Base-by-base conservation (phyloP, 2,329 filamentous ascomycete species). In the Xylariaceae sp. region DNA sequence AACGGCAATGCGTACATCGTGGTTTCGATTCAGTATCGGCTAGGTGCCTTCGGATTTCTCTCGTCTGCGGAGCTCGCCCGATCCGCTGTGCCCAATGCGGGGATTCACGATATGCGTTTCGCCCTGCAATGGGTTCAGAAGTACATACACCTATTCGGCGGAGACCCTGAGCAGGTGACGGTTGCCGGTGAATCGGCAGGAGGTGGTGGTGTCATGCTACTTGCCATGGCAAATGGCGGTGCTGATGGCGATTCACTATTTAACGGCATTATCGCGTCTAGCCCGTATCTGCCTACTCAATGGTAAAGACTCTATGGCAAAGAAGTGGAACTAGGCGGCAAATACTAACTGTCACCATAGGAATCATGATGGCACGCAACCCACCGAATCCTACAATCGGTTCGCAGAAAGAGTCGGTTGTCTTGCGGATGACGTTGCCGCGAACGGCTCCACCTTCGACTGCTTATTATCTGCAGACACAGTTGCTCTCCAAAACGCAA, bases 111-210 rank as follows among this genome's bases (percentile, higher is more conserved):
- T 59, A 78, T 82, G 66, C 72, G 75, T 21, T 80, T 78, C 32
- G 79, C 78, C 0, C 68, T 85, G 2, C 63, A 77, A 65, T 85
- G 82, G 81, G 77, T 84, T 1, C 74, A 81, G 53, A 70, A 74
- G 19, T 68, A 85, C 59, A 81, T 85, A 49, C 66, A 73, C 32
- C 66, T 71, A 7, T 85, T 85, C 56, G 82, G 82, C 1, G 82
- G 82, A 4, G 76, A 84, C 53, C 75, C 77, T 0, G 57, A 55
- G 1, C 77, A 78, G n/a, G 79, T 86, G 1, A 83, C 80, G 0
- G 77, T 84, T 21, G 76, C 75, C 64, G 82, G 83, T 0, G 77
- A 81, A 60, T 81, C 77, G 0, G 81, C 84, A 0, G 82, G 83
- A 2, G 83, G 73, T 0, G 81, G 81, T 0, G 74, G 72, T 2